phyloP scores from a whole-genome alignment of 345 rosid species.

The Linum trigynum region DNA sequence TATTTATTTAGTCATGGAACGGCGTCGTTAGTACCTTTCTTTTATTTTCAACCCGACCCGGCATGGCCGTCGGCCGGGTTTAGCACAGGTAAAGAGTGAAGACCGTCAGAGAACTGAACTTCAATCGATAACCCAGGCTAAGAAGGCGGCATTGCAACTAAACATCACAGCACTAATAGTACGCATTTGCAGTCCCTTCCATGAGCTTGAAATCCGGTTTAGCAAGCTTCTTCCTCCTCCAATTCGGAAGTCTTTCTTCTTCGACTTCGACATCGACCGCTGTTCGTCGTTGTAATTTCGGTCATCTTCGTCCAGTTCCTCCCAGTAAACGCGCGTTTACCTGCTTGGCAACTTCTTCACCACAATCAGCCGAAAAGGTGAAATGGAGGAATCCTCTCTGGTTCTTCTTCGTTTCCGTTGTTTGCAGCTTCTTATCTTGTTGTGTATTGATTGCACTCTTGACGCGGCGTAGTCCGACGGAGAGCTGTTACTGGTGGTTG shows the following conservation, averaged over 20 bases:
- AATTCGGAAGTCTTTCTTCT: conserved; percentile 11
- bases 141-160: too few relatives aligned
- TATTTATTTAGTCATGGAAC: too few relatives aligned
- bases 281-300: conserved; percentile 1
- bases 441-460: conserved; percentile 1
- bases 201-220: conserved; percentile 24
- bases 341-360: conserved; percentile 12
- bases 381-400: neutral
- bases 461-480: conserved; percentile 26
- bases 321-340: conserved; percentile 17
- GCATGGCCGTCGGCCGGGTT: too few relatives aligned
- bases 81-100: too few relatives aligned
- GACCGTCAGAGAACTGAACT: too few relatives aligned
- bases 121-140: too few relatives aligned
- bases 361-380: conserved; percentile 24
- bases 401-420: conserved; percentile 3
- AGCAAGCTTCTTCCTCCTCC: conserved; percentile 16
- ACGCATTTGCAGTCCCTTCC: neutral
- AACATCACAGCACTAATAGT: too few relatives aligned
- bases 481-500: conserved; percentile 70
- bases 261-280: conserved; percentile 4
- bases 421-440: neutral
- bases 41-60: too few relatives aligned
- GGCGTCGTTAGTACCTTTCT: too few relatives aligned
- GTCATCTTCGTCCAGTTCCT: conserved; percentile 13